Percentiles rank a stretch among this genome's conserved stretches.
These are phyloP conservation scores for Beta corolliflora DNA, from an alignment of 179 eudicot species.

Conservation along the genomic window DNA sequence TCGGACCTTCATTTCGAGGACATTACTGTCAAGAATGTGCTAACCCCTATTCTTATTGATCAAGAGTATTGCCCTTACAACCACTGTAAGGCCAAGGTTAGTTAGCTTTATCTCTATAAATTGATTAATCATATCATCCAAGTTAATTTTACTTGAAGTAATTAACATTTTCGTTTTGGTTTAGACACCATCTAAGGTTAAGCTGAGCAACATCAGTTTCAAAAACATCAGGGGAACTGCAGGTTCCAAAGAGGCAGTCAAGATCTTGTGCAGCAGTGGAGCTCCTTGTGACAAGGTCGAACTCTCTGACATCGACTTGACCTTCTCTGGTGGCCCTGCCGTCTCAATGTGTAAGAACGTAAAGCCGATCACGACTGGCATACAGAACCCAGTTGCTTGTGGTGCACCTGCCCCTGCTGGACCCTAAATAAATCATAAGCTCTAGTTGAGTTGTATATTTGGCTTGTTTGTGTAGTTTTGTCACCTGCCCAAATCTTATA, in stretches of 20 bases:
- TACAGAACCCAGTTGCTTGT: constrained; percentile 34
- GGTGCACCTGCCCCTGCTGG: constrained; percentile 17
- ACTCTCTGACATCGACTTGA: constrained; percentile 36
- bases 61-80: constrained; percentile 23
- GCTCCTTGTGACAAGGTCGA: constrained; percentile 34
- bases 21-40: constrained; percentile 32
- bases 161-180: background rate
- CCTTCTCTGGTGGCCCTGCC: constrained; percentile 27
- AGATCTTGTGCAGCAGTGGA: constrained; percentile 35
- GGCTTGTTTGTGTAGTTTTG: background rate
- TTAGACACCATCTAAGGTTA: constrained; percentile 42
- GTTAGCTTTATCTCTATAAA: background rate
- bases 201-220: constrained; percentile 39
- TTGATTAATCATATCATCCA: background rate
- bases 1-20: constrained; percentile 46
- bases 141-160: background rate
- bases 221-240: constrained; percentile 35
- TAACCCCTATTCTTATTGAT: constrained; percentile 24
- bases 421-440: background rate
- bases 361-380: constrained; percentile 28
- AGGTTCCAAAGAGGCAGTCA: constrained; percentile 28
- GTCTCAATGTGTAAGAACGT: constrained; percentile 37
- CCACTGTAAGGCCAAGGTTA: constrained; percentile 34
- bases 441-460: background rate
- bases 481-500: background rate